Conservation (phyloP, 192 early-diverging fungal species). For the Backusella mclennaniae region DNA sequence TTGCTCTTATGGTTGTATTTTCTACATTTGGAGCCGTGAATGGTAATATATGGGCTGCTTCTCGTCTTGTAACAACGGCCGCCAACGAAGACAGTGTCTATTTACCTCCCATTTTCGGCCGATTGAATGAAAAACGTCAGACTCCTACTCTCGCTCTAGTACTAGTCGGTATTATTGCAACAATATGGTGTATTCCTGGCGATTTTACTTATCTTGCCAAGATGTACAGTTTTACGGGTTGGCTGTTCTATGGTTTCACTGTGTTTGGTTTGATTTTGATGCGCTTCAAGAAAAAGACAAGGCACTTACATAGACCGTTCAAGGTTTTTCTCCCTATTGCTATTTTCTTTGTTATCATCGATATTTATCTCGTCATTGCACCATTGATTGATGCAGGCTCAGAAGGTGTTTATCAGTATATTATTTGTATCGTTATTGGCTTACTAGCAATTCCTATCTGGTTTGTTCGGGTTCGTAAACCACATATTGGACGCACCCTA, state of each 20-base stretch:
- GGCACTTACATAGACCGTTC: conserved; percentile 36
- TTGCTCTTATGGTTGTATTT: conserved; percentile 67
- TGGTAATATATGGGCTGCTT: conserved; percentile 67
- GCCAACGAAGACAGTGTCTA: conserved; percentile 58
- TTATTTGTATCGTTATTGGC: conserved; percentile 27
- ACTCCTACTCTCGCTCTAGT: conserved; percentile 65
- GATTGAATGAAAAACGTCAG: conserved; percentile 46
- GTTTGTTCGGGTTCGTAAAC: conserved; percentile 33
- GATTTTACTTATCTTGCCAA: conserved; percentile 62
- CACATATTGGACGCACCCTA: conserved; percentile 22
- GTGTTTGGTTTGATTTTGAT: conserved; percentile 41
- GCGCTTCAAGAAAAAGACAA: conserved; percentile 34
- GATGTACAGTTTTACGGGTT: conserved; percentile 71
- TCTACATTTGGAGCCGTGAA: conserved; percentile 74
- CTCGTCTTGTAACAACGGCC: conserved; percentile 56
- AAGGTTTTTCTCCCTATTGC: conserved; percentile 31
- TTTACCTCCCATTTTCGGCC: conserved; percentile 61
- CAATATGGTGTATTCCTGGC: conserved; percentile 58
- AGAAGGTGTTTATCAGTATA: conserved; percentile 28
- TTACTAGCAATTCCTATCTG: conserved; percentile 32
- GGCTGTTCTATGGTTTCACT: conserved; percentile 57
- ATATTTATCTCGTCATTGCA: conserved; percentile 32
- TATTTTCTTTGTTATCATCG: conserved; percentile 26
- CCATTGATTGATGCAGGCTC: conserved; percentile 35
- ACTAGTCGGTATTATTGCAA: conserved; percentile 55